Evolutionary conservation across 148 eudicot genomes (phyloP).

Genomic region (Rhododendron griersonianum): DNA sequence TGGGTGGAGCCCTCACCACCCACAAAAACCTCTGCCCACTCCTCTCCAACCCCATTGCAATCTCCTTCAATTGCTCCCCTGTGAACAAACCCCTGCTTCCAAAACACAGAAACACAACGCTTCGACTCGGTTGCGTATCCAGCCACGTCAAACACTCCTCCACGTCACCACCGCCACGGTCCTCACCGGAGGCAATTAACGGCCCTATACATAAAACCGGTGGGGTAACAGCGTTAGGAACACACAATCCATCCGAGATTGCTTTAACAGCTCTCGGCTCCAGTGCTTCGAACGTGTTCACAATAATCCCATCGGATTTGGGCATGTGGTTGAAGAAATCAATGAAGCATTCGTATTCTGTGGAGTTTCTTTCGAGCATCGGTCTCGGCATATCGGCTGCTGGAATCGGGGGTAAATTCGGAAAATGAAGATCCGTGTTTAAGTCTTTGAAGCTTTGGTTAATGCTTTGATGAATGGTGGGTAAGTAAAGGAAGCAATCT

Average conservation of each 20-base stretch:
- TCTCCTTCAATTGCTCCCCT: too few relatives aligned
- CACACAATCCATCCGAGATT: constrained; percentile 28
- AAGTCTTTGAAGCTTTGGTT: constrained; percentile 33
- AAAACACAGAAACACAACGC: constrained; percentile 52
- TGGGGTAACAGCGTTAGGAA: constrained; percentile 25
- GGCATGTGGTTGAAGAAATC: too few relatives aligned
- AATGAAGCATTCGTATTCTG: too few relatives aligned
- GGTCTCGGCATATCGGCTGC: constrained; percentile 36
- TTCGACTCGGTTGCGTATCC: constrained; percentile 37
- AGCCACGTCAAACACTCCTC: constrained; percentile 54
- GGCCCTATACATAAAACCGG: constrained; percentile 50
- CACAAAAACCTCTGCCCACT: too few relatives aligned
- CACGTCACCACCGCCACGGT: background rate
- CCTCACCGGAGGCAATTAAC: constrained; percentile 5
- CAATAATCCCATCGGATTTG: constrained; percentile 24
- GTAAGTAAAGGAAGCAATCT: constrained; percentile 27
- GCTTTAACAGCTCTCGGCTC: constrained; percentile 28
- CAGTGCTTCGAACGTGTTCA: constrained; percentile 35
- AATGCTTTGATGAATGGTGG: constrained; percentile 21
- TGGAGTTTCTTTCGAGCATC: constrained; percentile 16
- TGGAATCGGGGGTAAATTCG: constrained; percentile 40
- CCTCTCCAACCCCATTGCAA: too few relatives aligned
- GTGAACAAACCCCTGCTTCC: constrained; percentile 21
- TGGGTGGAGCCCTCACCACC: too few relatives aligned
- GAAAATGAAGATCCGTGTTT: constrained; percentile 19